Base-by-base conservation (phyloP, 2,329 filamentous ascomycete genomes). In the Albifimbria verrucaria region DNA sequence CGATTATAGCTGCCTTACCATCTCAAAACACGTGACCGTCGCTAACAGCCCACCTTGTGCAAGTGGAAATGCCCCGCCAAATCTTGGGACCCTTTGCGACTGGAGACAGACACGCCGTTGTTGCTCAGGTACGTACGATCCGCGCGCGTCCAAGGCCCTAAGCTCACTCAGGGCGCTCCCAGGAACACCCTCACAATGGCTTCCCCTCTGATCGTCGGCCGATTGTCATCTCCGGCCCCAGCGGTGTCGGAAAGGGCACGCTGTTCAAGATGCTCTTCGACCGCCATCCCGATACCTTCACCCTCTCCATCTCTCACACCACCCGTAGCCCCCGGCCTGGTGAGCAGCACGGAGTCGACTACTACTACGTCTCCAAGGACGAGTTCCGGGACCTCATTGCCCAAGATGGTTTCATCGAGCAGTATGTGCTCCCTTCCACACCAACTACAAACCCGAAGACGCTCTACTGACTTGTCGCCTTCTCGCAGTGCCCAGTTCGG, bases 171-270 rank as follows among this genome's bases (percentile, higher is more conserved):
- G 4, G 12, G 32, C 5, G 5, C 5, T 39, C 32, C 32, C 9
- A 39, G 32, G 12, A 12, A 39, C 32, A 17, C 62, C 23, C 32
- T 32, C 57, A 54, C 58, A 54, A 64, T 64, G 62, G 56, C 60
- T 52, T 58, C 46, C 41, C 77, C 15, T 60, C 72, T 51, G 78
- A 83, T 65, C 72, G 72, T 59, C 81, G 83, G 26, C 89, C 88
- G 15, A 78, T 93, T 64, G 85, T 94, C 62, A 88, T 94, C 71
- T 90, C 86, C 48, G 90, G 90, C 52, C 90, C 90, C 56, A 88
- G 84, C 11, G 90, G 90, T 68, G 83, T 90, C 47, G 90, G 90
- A 61, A 94, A 94, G 74, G 89, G 87, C 62, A 94, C 89, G 18
- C 83, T 93, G 57, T 85, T 89, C 71, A 86, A 85, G 66, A 78